Percentiles rank a stretch among this genome's conserved stretches.
phyloP scores from a whole-genome alignment of 176 grass and related monocot genomes.

The Zizania latifolia region DNA sequence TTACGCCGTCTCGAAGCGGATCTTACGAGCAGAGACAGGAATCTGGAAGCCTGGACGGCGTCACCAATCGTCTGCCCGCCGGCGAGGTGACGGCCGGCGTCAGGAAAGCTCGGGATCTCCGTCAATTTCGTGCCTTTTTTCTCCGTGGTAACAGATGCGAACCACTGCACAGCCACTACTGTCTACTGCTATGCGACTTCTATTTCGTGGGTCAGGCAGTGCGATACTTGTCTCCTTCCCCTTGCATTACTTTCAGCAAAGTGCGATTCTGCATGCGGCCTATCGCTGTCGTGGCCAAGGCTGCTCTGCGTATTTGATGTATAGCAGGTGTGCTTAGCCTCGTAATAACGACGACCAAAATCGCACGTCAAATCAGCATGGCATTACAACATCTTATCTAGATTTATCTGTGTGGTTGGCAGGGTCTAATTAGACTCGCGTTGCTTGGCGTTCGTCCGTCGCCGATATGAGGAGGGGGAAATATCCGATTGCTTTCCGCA shows the following conservation, averaged over 20 bases:
- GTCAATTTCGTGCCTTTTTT: not conserved
- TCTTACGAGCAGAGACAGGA: not conserved
- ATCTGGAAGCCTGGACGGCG: not conserved
- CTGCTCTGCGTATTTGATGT: not conserved
- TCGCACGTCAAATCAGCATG: not conserved
- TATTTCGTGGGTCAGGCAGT: slow-evolving; percentile 13
- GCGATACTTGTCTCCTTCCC: not conserved
- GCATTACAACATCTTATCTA: not conserved
- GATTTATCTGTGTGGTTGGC: not conserved
- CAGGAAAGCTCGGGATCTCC: not conserved
- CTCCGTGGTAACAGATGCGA: not conserved
- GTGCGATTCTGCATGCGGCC: not conserved
- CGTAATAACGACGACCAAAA: not conserved
- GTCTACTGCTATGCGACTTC: not conserved
- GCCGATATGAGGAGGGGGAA: not conserved
- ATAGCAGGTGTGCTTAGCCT: not conserved
- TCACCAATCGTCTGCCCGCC: too few species aligned
- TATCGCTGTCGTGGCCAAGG: not conserved
- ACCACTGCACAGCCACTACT: not conserved
- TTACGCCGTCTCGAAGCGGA: too few species aligned
- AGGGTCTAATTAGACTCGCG: not conserved
- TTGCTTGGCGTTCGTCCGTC: not conserved
- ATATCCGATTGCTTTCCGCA: not conserved
- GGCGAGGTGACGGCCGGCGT: not conserved
- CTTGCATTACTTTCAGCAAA: not conserved